Conservation (phyloP, 73 alveolate species). For the Paramecium primaurelia region DNA sequence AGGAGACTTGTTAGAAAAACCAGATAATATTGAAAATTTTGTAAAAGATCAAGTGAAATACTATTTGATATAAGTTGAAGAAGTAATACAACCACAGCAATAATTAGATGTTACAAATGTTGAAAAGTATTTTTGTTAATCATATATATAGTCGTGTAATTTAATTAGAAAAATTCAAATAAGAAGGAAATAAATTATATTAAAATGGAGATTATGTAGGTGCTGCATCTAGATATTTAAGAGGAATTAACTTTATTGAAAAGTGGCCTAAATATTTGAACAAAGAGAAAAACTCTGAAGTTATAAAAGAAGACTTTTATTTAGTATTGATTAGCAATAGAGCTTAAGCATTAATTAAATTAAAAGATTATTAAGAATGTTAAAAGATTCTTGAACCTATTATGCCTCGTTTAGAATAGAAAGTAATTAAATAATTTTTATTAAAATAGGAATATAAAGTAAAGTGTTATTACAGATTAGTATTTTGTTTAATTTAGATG, state of each 20-base stretch:
- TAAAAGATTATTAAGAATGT: not conserved
- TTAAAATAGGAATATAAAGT: not conserved
- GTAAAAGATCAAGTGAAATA: not conserved
- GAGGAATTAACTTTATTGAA: not conserved
- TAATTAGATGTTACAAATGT: not conserved
- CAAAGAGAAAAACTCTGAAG: not conserved
- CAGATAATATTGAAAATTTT: not conserved
- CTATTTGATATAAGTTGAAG: not conserved
- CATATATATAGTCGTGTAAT: not conserved
- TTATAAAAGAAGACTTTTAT: not conserved
- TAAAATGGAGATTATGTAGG: not conserved
- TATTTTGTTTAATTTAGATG: not conserved
- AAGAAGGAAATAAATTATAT: slow-evolving; percentile 1
- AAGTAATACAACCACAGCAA: not conserved
- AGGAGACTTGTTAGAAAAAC: not conserved
- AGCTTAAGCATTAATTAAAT: not conserved
- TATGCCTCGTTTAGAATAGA: not conserved
- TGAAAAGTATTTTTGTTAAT: not conserved
- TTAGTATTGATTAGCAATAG: not conserved
- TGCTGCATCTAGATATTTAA: not conserved
- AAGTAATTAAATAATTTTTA: not conserved
- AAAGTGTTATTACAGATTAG: not conserved
- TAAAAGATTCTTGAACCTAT: not conserved
- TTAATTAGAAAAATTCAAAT: not conserved
- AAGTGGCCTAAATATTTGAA: not conserved